Percentiles rank a stretch among this genome's conserved stretches.
phyloP scores from a whole-genome alignment of 2,329 filamentous ascomycete species.

The Mycosphaerelloides madeirae region DNA sequence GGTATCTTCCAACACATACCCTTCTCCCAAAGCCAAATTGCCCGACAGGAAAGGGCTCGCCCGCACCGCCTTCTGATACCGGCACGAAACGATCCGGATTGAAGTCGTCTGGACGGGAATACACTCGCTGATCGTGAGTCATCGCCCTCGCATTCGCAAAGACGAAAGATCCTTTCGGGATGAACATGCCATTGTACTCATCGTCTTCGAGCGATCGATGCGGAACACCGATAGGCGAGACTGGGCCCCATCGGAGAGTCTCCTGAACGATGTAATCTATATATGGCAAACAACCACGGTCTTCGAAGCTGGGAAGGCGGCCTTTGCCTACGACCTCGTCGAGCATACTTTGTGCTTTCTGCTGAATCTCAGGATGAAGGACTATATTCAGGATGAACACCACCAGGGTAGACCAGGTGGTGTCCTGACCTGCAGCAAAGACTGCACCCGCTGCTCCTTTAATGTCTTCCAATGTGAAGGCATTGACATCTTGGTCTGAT shows the following conservation, averaged over 20 bases:
- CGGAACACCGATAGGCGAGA: slow-evolving; percentile 28
- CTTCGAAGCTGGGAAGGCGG: slow-evolving; percentile 26
- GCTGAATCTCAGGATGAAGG: slow-evolving; percentile 25
- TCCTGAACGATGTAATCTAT: slow-evolving; percentile 32
- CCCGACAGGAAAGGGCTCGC: slow-evolving; percentile 44
- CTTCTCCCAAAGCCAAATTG: slow-evolving; percentile 17
- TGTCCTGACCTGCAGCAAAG: slow-evolving; percentile 30
- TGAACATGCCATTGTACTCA: slow-evolving; percentile 22
- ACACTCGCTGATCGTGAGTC: slow-evolving; percentile 40
- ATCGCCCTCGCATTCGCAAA: slow-evolving; percentile 32
- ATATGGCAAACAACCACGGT: slow-evolving; percentile 30
- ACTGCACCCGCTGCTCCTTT: slow-evolving; percentile 43
- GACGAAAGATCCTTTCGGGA: slow-evolving; percentile 21
- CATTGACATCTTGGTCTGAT: slow-evolving; percentile 32
- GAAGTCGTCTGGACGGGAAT: slow-evolving; percentile 42
- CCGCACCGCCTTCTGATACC: slow-evolving; percentile 31
- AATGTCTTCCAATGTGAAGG: slow-evolving; percentile 32
- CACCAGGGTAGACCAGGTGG: slow-evolving; percentile 25
- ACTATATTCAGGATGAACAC: slow-evolving; percentile 33
- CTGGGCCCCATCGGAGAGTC: slow-evolving; percentile 32
- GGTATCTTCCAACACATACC: slow-evolving; percentile 13
- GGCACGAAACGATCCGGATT: slow-evolving; percentile 44
- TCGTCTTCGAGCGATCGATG: slow-evolving; percentile 40
- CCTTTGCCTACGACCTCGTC: slow-evolving; percentile 25
- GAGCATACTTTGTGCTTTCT: slow-evolving; percentile 29